These are phyloP conservation scores for Solanum bulbocastanum DNA, from an alignment of 257 asterid genomes.

Conservation along the genomic window DNA sequence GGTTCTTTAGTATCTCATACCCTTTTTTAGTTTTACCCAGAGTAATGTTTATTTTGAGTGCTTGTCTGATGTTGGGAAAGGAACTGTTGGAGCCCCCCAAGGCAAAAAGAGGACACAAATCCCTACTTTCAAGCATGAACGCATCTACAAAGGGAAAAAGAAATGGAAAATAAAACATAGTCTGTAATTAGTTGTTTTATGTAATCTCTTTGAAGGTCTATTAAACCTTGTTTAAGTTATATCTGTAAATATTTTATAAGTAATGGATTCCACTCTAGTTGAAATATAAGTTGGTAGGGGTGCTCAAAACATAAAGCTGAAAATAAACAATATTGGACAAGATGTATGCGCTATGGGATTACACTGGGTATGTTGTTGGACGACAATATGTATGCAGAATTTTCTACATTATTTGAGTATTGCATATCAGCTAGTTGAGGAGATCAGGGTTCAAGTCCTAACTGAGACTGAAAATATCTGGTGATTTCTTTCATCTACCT, in stretches of 20 bases:
- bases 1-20: background rate
- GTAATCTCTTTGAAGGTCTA: background rate
- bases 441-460: background rate
- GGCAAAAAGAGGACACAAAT: background rate
- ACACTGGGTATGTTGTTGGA: background rate
- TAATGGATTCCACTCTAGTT: background rate
- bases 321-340: background rate
- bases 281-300: background rate
- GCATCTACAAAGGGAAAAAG: background rate
- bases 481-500: background rate
- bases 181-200: background rate
- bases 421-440: background rate
- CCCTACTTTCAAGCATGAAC: background rate
- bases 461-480: background rate
- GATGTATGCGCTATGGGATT: background rate
- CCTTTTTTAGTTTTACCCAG: background rate
- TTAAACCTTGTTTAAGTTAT: background rate
- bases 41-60: background rate
- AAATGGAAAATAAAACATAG: background rate
- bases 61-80: background rate
- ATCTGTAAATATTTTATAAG: background rate
- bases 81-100: background rate
- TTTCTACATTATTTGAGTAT: background rate
- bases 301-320: background rate
- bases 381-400: background rate